Evolutionary conservation across 177 flowering plant species (phyloP), one percentile per base, ranked within the genome.

Genomic region (Vitis hybrid): DNA sequence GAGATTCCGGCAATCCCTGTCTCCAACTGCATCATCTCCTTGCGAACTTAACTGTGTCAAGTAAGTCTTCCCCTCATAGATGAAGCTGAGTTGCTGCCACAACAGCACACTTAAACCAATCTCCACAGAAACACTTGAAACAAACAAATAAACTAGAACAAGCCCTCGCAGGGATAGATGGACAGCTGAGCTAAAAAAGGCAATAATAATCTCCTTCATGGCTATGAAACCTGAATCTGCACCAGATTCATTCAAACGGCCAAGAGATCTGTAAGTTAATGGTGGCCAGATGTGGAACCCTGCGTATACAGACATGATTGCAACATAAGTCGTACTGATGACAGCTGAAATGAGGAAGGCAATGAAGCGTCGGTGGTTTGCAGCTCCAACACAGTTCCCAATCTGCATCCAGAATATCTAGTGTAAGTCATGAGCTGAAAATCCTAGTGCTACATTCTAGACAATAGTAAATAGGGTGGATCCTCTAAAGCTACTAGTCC

Each of bases 61-160:
- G 64, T 89, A 95, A 11, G 98, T 90, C 71, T 85, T 81, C 14
- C 99, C 99, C 70, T 83, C 80, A 60, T 90, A 95, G 45, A 93
- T 90, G 63, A 72, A 93, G 45, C 70, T 76, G 56, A 95, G 90
- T 68, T 95, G 99, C 76, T 93, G 98, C 92, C 94, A 90, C 70
- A 95, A 74, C 15, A 95, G 97, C 59, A 90, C 76, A 45, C 59
- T 72, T 69, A 95, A 73, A 13, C 97, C 99, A 23, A 87, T 79
- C 64, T 73, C 74, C 76, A 93, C 82, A 0, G 97, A 91, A 30
- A 88, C 45, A 67, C 97, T 89, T 8, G 94, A 80, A 66, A 93
- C 65, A 56, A 89, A 87, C 30, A 95, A 86, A 81, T 93, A 95
- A 34, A 89, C 71, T 48, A 93, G 89, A 72, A 91, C 70, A 60